Evolutionary conservation across 2,329 filamentous ascomycete species (phyloP), one percentile per base, ranked within the genome.

Genomic region (Drechslerella stenobrocha): DNA sequence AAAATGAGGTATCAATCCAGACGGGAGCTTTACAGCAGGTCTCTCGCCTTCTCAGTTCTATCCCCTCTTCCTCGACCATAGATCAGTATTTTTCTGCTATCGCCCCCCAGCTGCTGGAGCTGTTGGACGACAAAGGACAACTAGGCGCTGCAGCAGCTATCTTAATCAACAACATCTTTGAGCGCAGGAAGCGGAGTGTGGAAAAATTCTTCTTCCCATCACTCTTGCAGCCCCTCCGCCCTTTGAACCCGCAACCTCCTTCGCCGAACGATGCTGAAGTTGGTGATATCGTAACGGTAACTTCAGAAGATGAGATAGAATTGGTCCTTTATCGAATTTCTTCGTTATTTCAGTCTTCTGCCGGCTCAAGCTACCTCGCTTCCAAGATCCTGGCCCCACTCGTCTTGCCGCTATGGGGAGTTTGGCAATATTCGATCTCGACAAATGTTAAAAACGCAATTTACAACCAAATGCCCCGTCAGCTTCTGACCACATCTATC

Each of bases 21-120:
- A 32, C 59, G 9, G 69, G 50, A 37, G 56, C 69, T 23, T 28
- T 67, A 7, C 63, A 69, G 15, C 51, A 73, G 37, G 72, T 71
- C 0, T 72, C 72, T 2, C 65, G 64, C 5, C 65, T 73, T 2
- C 71, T 73, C 44, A 70, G 71, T 6, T 71, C 72, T 1, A 66
- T 73, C 4, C 72, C 72, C n/a, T 52, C 60, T 2, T 60, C 61
- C 1, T 50, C 70, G 15, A 64, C 30, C 6, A 34, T 64, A 32
- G 63, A 61, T 5, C 64, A 60, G 24, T 73, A 71, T 26, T 73
- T 73, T 22, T 63, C 52, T 3, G 69, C 44, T 18, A 52, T 73
- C 8, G 69, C 70, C 23, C 70, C 65, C 7, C 71, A 73, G 46
- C 55, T 73, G 4, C 11, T 73, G 6, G 71, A 70, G n/a, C 40